These are phyloP conservation scores for Penicillium ochrochloron DNA, from an alignment of 495 filamentous ascomycete genomes.

Conservation along the genomic window DNA sequence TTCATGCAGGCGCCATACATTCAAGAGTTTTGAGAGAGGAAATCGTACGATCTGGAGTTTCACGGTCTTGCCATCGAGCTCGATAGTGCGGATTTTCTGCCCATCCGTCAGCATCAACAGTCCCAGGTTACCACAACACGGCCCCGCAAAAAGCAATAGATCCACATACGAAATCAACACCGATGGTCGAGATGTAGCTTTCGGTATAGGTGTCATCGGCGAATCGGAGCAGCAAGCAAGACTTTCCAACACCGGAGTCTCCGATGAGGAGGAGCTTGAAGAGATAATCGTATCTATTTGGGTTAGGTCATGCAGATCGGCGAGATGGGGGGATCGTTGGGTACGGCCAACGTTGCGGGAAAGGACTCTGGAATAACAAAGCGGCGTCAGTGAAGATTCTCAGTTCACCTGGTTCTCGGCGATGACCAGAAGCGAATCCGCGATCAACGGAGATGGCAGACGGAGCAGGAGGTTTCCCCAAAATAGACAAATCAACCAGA, in stretches of 20 bases:
- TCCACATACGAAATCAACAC: slow-evolving; percentile 91
- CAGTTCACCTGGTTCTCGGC: not conserved
- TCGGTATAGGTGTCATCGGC: slow-evolving; percentile 99
- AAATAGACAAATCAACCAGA: slow-evolving; percentile 9
- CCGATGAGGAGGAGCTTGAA: slow-evolving; percentile 99
- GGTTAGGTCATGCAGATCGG: slow-evolving; percentile 35
- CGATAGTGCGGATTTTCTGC: slow-evolving; percentile 99
- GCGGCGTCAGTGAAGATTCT: slow-evolving; percentile 13
- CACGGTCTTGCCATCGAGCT: slow-evolving; percentile 98
- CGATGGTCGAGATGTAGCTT: slow-evolving; percentile 99
- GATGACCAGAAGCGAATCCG: not conserved
- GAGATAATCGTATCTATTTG: slow-evolving; percentile 95
- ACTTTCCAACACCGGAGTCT: slow-evolving; percentile 99
- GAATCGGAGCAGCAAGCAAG: slow-evolving; percentile 94
- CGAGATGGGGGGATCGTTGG: slow-evolving; percentile 15
- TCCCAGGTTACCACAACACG: slow-evolving; percentile 12
- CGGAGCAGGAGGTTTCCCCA: slow-evolving; percentile 20
- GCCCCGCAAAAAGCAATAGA: slow-evolving; percentile 14
- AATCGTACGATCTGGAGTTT: slow-evolving; percentile 95
- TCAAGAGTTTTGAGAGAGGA: slow-evolving; percentile 4
- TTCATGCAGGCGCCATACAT: not conserved
- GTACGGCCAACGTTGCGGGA: slow-evolving; percentile 3
- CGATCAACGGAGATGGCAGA: slow-evolving; percentile 16
- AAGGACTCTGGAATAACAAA: slow-evolving; percentile 31
- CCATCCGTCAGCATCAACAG: slow-evolving; percentile 22